A percentile compares a stretch with the other conserved stretches of the same genome.
These are phyloP conservation scores for Pleurotus tuber-regium DNA, from an alignment of 768 basidiomycete genomes.

Conservation along the genomic window DNA sequence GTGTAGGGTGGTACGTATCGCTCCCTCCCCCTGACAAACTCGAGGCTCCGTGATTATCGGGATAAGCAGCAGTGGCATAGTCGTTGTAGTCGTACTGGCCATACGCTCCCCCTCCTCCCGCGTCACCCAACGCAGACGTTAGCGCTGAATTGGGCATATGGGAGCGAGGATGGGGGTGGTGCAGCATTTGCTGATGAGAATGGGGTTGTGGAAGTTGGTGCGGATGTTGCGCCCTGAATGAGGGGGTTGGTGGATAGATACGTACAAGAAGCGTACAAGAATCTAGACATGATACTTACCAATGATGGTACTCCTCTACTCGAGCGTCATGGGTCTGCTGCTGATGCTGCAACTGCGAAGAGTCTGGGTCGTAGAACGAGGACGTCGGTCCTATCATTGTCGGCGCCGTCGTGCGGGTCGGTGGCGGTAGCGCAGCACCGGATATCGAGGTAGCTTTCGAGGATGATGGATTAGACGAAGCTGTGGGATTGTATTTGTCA, in stretches of 20 bases:
- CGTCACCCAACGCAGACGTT: constrained; percentile 1
- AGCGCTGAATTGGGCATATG: constrained; percentile 3
- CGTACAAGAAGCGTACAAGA: constrained; percentile 3
- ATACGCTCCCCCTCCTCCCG: neutral
- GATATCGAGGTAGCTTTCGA: neutral
- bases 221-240: constrained; percentile 3
- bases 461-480: constrained; percentile 7
- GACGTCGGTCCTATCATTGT: constrained; percentile 55
- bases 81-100: constrained; percentile 6
- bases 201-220: neutral
- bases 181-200: neutral
- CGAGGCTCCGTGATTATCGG: constrained; percentile 5
- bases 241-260: neutral
- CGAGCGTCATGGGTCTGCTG: constrained; percentile 15
- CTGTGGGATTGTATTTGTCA: constrained; percentile 9
- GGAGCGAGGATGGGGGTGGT: neutral
- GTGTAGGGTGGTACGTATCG: neutral
- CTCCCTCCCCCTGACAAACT: neutral
- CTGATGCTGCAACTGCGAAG: constrained; percentile 24
- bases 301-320: constrained; percentile 40
- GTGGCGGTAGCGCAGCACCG: neutral
- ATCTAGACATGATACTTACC: constrained; percentile 17
- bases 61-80: neutral
- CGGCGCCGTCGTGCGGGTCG: constrained; percentile 8
- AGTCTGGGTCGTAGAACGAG: constrained; percentile 51